phyloP scores from a whole-genome alignment of 345 rosid genomes.

The Noccaea bulbosa region DNA sequence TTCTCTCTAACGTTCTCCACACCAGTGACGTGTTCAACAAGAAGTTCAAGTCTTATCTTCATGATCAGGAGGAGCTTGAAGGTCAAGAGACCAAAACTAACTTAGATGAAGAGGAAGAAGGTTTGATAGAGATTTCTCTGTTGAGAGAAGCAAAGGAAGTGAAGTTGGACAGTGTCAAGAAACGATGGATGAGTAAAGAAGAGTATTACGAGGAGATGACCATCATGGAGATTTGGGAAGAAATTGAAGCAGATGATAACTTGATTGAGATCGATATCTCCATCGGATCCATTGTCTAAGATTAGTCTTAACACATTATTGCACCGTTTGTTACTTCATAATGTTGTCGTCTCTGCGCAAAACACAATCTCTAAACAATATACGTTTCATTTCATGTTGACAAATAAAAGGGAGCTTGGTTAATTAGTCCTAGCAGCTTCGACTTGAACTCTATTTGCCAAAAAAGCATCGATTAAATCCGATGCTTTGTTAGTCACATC shows the following conservation, averaged over 20 bases:
- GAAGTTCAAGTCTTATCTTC: constrained; percentile 21
- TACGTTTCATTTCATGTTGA: constrained; percentile 18
- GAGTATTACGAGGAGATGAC: constrained; percentile 40
- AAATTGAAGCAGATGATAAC: constrained; percentile 66
- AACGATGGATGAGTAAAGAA: constrained; percentile 38
- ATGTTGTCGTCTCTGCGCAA: neutral
- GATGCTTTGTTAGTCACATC: constrained; percentile 28
- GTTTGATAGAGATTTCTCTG: constrained; percentile 69
- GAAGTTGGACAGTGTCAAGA: constrained; percentile 40
- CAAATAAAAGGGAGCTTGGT: constrained; percentile 10
- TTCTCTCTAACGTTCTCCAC: constrained; percentile 47
- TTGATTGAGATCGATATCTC: constrained; percentile 82
- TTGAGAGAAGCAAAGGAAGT: constrained; percentile 28
- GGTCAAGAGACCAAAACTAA: constrained; percentile 27
- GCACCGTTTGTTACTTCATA: neutral
- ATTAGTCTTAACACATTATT: neutral
- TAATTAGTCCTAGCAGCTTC: constrained; percentile 31
- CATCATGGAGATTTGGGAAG: constrained; percentile 52
- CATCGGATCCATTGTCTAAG: constrained; percentile 54
- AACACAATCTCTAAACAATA: neutral
- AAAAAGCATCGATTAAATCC: constrained; percentile 45
- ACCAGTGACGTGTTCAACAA: constrained; percentile 24
- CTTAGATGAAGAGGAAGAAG: constrained; percentile 46
- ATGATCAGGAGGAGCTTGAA: constrained; percentile 21
- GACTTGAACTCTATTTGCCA: constrained; percentile 32